A percentile compares a stretch with the other conserved stretches of the same genome.
Conservation (phyloP, 1,139 yeast genomes). For the Taiozyma sp. region DNA sequence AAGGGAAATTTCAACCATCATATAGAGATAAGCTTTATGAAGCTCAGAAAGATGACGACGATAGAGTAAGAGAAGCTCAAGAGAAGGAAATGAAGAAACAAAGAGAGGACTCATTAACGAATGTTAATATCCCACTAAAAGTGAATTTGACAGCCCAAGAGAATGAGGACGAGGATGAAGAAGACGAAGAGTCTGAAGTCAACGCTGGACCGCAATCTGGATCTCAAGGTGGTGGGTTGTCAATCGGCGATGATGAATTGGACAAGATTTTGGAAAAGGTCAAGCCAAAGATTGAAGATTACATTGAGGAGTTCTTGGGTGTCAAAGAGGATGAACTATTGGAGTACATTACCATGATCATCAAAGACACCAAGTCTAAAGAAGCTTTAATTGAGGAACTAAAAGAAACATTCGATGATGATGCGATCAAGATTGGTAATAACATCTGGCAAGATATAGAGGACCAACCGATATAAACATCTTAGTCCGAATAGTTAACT, state of each 20-base stretch:
- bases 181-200: neutral
- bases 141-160: constrained; percentile 1
- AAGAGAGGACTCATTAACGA: constrained; percentile 23
- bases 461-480: neutral
- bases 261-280: constrained; percentile 18
- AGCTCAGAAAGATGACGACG: constrained; percentile 17
- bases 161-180: constrained; percentile 1
- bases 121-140: constrained; percentile 18
- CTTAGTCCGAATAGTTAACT: neutral
- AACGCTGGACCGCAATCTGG: neutral
- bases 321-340: constrained; percentile 45
- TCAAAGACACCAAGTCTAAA: constrained; percentile 31
- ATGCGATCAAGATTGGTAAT: constrained; percentile 42
- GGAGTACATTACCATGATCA: constrained; percentile 37
- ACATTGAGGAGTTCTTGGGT: constrained; percentile 51
- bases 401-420: constrained; percentile 55
- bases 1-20: constrained; percentile 16
- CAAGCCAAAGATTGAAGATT: constrained; percentile 33
- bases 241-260: constrained; percentile 15
- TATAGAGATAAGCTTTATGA: constrained; percentile 18
- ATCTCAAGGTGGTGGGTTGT: constrained; percentile 3
- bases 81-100: constrained; percentile 14
- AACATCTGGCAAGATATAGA: constrained; percentile 22
- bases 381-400: constrained; percentile 39
- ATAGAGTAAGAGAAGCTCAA: constrained; percentile 26